phyloP scores from a whole-genome alignment of 2,329 filamentous ascomycete species.

The Pyrenochaeta sp. region DNA sequence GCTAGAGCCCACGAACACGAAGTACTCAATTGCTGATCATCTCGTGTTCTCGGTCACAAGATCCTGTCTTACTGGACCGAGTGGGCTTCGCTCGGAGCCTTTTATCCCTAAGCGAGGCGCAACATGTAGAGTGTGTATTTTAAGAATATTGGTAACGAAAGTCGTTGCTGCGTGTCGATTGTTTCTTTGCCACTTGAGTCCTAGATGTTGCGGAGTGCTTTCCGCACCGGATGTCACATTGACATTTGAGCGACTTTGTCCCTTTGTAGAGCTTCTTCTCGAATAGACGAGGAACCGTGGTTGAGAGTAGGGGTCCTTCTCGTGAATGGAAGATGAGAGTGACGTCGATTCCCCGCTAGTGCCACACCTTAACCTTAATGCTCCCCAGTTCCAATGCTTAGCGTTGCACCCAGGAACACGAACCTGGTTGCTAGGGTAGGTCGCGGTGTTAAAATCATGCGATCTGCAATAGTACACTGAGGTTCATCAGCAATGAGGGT shows the following conservation, averaged over 20 bases:
- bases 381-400: neutral
- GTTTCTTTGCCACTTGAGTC: neutral
- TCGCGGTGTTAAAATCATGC: neutral
- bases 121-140: constrained; percentile 10
- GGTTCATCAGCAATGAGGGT: neutral
- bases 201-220: neutral
- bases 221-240: neutral
- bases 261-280: neutral
- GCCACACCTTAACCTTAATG: constrained; percentile 18
- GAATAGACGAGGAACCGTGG: neutral
- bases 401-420: neutral
- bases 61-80: neutral
- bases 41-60: constrained; percentile 13
- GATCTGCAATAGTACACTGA: neutral
- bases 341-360: constrained; percentile 10
- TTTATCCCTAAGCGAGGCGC: constrained; percentile 15
- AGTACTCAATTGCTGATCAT: constrained; percentile 13
- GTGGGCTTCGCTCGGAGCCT: constrained; percentile 7
- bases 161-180: neutral
- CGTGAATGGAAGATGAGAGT: neutral
- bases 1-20: constrained; percentile 11
- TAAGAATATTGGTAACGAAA: constrained; percentile 11
- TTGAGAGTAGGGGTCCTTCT: neutral
- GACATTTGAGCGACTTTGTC: neutral
- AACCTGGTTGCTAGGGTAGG: neutral